Evolutionary conservation across 1,139 yeast genomes (phyloP), one percentile per base, ranked within the genome.

Genomic region (Saccharomyces hybrid): DNA sequence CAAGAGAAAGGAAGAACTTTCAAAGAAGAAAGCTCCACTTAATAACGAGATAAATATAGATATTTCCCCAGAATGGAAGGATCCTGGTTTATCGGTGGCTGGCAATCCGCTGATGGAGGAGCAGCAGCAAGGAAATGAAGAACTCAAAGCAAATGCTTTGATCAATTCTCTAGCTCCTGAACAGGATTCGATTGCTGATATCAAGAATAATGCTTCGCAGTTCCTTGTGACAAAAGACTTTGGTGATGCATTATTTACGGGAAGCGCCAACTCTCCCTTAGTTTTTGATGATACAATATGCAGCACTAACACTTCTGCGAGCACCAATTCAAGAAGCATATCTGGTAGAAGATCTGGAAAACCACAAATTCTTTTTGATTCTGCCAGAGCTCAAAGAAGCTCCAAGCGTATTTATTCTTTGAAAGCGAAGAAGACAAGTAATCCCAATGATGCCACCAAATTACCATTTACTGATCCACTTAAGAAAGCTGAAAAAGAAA

Each of bases 191-290:
- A 52, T 64, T 26, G 50, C 60, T 7, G 60, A 55, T 28, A 49
- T 66, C 25, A 48, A 61, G 26, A 50, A 38, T 14, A 16, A 38
- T 16, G 13, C 42, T 38, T 8, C 42, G 11, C 42, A 38, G 23
- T 38, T 42, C 7, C 32, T 54, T 6, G 47, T 20, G 23, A 20
- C 50, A 4, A 57, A 56, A 34, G 54, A 55, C 16, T 41, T 41
- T 1, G 57, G 50, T 26, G 67, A 63, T 20, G 64, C 66, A 2
- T 52, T 66, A 42, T 65, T 65, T 53, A 56, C 61, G n/a, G 64
- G 62, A 2, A 53, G 55, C n/a, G 55, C 58, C 20, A 57, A 57
- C 31, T 56, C 61, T 13, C 62, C 66, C 9, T 59, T 65, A 28
- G 42, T 16, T 38, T 38, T 38, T 38, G 42, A 38, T 38, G 42